Evolutionary conservation across 352 stramenopile genomes (phyloP).

Genomic region (Globisporangium cylindrosporum): DNA sequence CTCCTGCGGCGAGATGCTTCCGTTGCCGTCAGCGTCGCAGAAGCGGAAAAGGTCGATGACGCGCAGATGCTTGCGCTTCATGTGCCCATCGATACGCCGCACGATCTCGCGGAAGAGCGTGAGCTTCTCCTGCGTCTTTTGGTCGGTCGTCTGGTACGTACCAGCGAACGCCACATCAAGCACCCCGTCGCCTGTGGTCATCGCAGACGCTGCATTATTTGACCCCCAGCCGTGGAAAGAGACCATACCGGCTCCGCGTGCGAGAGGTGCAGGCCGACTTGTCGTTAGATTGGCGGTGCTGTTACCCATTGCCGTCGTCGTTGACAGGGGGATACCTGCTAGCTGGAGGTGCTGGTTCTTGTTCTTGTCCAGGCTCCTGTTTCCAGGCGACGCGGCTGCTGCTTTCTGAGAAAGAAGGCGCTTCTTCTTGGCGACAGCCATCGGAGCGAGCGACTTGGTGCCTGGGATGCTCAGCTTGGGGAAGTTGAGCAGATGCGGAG

Average conservation of each 20-base stretch:
- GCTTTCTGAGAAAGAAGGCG: neutral
- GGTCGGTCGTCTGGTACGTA: constrained; percentile 63
- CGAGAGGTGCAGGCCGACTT: neutral
- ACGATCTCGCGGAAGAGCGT: constrained; percentile 74
- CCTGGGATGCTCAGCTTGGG: constrained; percentile 58
- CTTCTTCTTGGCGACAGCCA: constrained; percentile 13
- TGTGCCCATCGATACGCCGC: constrained; percentile 77
- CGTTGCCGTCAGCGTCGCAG: constrained; percentile 76
- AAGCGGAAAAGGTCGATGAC: constrained; percentile 87
- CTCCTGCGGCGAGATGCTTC: constrained; percentile 72
- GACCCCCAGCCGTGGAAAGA: neutral
- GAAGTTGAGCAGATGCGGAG: constrained; percentile 35
- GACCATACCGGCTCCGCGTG: neutral
- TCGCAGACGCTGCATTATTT: neutral
- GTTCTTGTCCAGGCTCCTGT: constrained; percentile 10
- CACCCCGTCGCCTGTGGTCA: neutral
- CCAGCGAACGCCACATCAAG: constrained; percentile 45
- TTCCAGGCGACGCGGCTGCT: neutral
- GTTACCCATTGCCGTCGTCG: neutral
- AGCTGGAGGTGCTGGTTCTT: constrained; percentile 14
- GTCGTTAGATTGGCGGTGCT: neutral
- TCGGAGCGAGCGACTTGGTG: constrained; percentile 25
- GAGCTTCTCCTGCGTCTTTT: constrained; percentile 65
- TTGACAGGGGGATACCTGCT: neutral
- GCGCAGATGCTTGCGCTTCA: constrained; percentile 80